Evolutionary conservation across 2,329 filamentous ascomycete species (phyloP).

Genomic region (Exophiala bonariae): DNA sequence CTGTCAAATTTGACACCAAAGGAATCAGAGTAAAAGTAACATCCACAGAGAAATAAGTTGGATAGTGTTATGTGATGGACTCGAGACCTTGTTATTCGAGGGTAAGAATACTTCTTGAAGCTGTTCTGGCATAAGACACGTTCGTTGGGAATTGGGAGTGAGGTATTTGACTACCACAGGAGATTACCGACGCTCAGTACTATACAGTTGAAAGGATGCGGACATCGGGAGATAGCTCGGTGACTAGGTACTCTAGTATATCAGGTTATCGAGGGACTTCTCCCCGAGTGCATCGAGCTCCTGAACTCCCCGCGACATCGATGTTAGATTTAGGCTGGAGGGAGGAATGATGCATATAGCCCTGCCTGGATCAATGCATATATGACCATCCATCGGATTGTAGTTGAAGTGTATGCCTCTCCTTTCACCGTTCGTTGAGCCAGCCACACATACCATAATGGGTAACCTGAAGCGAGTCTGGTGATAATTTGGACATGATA

Average conservation of each 20-base stretch:
- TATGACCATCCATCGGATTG: conserved; percentile 70
- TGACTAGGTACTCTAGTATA: too few species aligned
- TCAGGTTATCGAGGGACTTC: too few species aligned
- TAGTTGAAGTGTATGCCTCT: conserved; percentile 23
- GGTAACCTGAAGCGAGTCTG: conserved; percentile 82
- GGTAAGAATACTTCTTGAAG: too few species aligned
- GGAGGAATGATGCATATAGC: conserved; percentile 86
- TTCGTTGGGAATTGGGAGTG: too few species aligned
- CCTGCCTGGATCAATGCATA: conserved; percentile 82
- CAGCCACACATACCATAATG: conserved; percentile 84
- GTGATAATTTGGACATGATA: conserved; percentile 96
- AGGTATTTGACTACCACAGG: too few species aligned
- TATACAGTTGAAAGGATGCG: too few species aligned
- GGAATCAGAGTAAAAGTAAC: conserved; percentile 27
- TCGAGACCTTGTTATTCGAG: too few species aligned
- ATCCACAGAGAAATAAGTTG: not conserved
- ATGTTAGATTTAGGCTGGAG: conserved; percentile 76
- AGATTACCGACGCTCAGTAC: too few species aligned
- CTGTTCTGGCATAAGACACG: too few species aligned
- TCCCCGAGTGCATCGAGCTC: too few species aligned
- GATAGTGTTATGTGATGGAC: not conserved
- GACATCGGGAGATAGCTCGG: too few species aligned
- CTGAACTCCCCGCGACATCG: too few species aligned
- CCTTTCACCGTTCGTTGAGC: conserved; percentile 10
- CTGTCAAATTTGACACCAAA: conserved; percentile 25